Percentiles rank a stretch among this genome's conserved stretches.
Conservation (phyloP, 805 yeast species). For the Monosporozyma yasuniensis region DNA sequence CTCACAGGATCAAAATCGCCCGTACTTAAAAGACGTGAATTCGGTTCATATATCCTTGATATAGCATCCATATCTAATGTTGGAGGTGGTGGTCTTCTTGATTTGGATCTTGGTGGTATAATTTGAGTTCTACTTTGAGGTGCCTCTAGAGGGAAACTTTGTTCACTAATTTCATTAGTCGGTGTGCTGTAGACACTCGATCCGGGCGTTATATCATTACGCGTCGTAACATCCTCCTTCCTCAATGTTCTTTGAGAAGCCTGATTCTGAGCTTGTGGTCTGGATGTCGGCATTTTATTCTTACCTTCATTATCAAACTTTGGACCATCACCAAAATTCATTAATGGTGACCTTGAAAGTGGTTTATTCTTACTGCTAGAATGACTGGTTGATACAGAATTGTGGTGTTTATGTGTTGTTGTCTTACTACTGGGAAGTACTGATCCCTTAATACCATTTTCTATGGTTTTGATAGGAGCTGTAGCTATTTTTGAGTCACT, state of each 20-base stretch:
- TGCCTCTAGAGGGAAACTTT: not conserved
- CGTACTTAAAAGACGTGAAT: not conserved
- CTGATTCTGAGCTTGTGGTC: not conserved
- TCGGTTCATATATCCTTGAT: not conserved
- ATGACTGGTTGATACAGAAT: not conserved
- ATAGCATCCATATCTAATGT: constrained; percentile 14
- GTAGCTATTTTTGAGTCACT: constrained; percentile 11
- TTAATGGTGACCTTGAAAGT: not conserved
- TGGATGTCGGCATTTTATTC: not conserved
- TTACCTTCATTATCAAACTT: not conserved
- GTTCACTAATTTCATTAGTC: not conserved
- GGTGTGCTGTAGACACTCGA: not conserved
- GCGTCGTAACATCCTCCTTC: not conserved
- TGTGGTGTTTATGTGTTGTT: not conserved
- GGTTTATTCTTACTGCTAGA: not conserved
- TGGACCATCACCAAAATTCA: not conserved
- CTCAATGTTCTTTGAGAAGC: not conserved
- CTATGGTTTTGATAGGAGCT: not conserved
- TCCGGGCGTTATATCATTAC: not conserved
- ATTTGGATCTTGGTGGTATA: not conserved
- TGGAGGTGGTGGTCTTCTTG: constrained; percentile 21
- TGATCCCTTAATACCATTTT: not conserved
- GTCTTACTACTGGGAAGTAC: not conserved
- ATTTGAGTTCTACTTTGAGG: not conserved
- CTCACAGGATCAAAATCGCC: not conserved